These are phyloP conservation scores for Ophiosphaerella korrae DNA, from an alignment of 2,329 filamentous ascomycete species.

Conservation along the genomic window DNA sequence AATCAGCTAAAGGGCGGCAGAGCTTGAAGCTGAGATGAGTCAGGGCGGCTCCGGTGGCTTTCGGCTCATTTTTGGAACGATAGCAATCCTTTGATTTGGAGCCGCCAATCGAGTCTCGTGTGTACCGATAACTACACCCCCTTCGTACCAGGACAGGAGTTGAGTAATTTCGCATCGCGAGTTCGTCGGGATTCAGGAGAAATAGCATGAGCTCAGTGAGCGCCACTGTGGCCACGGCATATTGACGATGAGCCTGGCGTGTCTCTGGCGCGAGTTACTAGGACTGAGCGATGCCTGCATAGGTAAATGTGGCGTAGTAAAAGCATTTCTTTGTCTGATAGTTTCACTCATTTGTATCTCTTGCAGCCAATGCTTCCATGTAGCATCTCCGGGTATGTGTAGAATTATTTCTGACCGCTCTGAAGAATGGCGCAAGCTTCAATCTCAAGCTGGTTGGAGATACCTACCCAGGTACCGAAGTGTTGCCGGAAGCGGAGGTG, in stretches of 20 bases:
- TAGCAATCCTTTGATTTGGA: background rate
- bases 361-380: too few species aligned
- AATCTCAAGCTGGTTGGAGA: slow-evolving; percentile 7
- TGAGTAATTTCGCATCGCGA: slow-evolving; percentile 22
- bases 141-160: slow-evolving; percentile 1
- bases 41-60: slow-evolving; percentile 3
- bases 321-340: too few species aligned
- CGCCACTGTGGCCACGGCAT: slow-evolving; percentile 15
- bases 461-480: background rate
- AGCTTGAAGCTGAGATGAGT: slow-evolving; percentile 5
- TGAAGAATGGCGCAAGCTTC: too few species aligned
- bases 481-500: background rate
- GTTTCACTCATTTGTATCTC: too few species aligned
- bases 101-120: background rate
- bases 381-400: too few species aligned
- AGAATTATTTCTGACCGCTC: too few species aligned
- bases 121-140: background rate
- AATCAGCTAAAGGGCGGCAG: slow-evolving; percentile 4
- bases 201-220: slow-evolving; percentile 16
- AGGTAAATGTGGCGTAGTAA: too few species aligned
- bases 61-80: slow-evolving; percentile 5
- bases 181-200: slow-evolving; percentile 5
- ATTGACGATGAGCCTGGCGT: slow-evolving; percentile 10
- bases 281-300: background rate
- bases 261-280: slow-evolving; percentile 5